Evolutionary conservation across 2,329 filamentous ascomycete genomes (phyloP).

Genomic region (Colletotrichum caudatum): DNA sequence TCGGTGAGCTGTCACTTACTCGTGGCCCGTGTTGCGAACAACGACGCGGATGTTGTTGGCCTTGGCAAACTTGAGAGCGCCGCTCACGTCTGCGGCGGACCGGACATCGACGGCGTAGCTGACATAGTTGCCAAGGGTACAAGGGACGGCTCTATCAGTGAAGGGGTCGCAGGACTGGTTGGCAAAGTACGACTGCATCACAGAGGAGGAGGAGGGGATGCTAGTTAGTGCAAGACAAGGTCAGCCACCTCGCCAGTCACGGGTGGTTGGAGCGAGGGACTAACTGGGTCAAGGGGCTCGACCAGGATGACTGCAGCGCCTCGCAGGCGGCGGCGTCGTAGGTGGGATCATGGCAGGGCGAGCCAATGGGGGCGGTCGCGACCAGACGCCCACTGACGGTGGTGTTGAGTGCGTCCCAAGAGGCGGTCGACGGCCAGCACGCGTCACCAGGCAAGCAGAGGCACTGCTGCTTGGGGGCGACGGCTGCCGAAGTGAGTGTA

Average conservation of each 20-base stretch:
- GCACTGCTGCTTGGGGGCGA: constrained; percentile 47
- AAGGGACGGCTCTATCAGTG: constrained; percentile 53
- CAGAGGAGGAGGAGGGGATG: constrained; percentile 53
- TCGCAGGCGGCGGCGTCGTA: constrained; percentile 60
- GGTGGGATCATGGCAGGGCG: constrained; percentile 62
- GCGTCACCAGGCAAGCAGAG: constrained; percentile 63
- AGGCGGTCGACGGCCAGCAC: constrained; percentile 63
- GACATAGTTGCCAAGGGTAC: constrained; percentile 60
- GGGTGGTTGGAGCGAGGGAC: constrained; percentile 27
- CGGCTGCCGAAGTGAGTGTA: constrained; percentile 30
- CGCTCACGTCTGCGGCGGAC: constrained; percentile 48
- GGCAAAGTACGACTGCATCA: constrained; percentile 56
- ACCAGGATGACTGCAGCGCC: constrained; percentile 52
- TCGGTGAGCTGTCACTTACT: constrained; percentile 40
- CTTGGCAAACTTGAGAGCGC: constrained; percentile 50
- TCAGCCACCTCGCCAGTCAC: constrained; percentile 16
- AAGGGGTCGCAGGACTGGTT: constrained; percentile 56
- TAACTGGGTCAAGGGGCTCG: constrained; percentile 52
- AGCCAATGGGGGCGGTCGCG: constrained; percentile 63
- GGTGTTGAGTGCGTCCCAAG: constrained; percentile 64
- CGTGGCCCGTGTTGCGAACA: constrained; percentile 51
- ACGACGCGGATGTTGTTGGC: constrained; percentile 53
- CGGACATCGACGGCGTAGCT: constrained; percentile 54
- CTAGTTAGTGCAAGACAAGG: constrained; percentile 46
- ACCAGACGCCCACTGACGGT: constrained; percentile 65